A percentile compares a stretch with the other conserved stretches of the same genome.
Evolutionary conservation across 164 flowering plant genomes (phyloP).

Genomic region (Litsea cubeba): DNA sequence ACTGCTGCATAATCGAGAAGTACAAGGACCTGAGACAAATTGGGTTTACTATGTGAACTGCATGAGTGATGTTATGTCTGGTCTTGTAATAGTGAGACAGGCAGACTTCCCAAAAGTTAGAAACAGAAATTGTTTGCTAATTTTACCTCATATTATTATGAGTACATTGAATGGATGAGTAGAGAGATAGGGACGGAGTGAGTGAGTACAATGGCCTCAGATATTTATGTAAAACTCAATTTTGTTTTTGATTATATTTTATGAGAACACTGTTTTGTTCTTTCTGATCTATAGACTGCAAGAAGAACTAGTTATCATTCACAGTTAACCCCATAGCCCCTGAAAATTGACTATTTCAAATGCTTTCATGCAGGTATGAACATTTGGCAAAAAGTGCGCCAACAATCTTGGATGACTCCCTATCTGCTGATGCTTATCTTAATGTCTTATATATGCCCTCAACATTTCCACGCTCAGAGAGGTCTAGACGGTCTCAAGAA

Average conservation of each 20-base stretch:
- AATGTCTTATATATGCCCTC: conserved; percentile 95
- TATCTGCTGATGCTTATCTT: conserved; percentile 97
- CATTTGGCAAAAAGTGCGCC: conserved; percentile 99
- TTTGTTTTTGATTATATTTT: too few relatives aligned
- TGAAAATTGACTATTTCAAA: not conserved
- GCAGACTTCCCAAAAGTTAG: too few relatives aligned
- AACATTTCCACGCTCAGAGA: conserved; percentile 97
- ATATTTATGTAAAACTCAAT: not conserved
- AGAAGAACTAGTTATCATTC: not conserved
- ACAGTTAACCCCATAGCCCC: not conserved
- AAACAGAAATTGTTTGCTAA: too few relatives aligned
- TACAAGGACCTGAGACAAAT: too few relatives aligned
- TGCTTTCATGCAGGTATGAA: conserved; percentile 65
- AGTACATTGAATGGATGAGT: too few relatives aligned
- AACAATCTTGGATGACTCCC: conserved; percentile 94
- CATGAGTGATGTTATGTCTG: too few relatives aligned
- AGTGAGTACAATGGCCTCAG: not conserved
- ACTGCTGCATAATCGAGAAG: too few relatives aligned
- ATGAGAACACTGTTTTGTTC: not conserved
- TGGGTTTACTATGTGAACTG: too few relatives aligned
- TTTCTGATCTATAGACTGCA: not conserved
- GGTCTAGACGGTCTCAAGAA: conserved; percentile 64
- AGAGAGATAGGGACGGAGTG: too few relatives aligned
- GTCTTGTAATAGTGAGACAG: too few relatives aligned
- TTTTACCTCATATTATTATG: too few relatives aligned